phyloP scores from a whole-genome alignment of 169 alveolate species.

The Plasmodium knowlesi region DNA sequence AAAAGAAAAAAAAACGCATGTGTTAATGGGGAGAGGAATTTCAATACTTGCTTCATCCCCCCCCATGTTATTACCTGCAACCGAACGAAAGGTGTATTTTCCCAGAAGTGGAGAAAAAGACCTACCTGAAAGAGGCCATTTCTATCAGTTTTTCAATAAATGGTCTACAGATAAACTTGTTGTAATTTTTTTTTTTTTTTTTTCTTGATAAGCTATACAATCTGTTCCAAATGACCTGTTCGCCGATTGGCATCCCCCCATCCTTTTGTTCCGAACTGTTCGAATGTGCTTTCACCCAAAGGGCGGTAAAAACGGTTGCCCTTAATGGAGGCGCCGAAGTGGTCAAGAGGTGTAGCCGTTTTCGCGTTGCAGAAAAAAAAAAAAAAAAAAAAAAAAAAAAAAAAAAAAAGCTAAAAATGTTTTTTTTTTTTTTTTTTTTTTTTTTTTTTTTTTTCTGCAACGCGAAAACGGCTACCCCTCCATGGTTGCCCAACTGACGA shows the following conservation, averaged over 20 bases:
- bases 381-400: background rate
- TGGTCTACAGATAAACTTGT: background rate
- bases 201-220: background rate
- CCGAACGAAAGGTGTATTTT: background rate
- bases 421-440: background rate
- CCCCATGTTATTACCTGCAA: background rate
- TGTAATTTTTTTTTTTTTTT: background rate
- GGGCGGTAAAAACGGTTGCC: background rate
- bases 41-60: background rate
- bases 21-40: background rate
- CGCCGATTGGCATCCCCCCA: background rate
- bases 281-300: background rate
- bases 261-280: background rate
- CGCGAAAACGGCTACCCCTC: background rate
- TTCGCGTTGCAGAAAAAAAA: no score
- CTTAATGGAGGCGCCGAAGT: background rate
- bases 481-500: background rate
- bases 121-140: background rate
- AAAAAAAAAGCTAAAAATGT: background rate
- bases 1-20: background rate
- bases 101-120: background rate
- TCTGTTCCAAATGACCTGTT: background rate
- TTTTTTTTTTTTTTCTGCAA: background rate
- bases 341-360: background rate
- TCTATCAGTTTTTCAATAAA: background rate